These are phyloP conservation scores for Hemisphaericaspora subhashii DNA, from an alignment of 1,139 yeast genomes.

Conservation along the genomic window DNA sequence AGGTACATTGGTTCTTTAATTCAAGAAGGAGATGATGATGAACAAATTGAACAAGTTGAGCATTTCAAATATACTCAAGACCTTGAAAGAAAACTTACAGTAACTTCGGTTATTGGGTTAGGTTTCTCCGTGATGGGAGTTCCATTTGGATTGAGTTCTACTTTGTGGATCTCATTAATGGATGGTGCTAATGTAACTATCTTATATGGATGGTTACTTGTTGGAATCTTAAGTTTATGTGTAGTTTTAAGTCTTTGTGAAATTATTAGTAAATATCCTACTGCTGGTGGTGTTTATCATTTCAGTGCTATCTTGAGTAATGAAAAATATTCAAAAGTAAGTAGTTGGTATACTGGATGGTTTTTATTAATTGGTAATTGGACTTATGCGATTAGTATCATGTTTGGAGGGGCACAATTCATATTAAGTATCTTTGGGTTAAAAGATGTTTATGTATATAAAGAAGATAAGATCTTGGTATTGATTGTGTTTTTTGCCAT, in stretches of 20 bases:
- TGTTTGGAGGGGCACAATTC: slow-evolving; percentile 75
- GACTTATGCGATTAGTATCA: slow-evolving; percentile 71
- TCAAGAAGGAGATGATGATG: slow-evolving; percentile 33
- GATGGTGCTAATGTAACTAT: slow-evolving; percentile 77
- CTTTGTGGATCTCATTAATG: slow-evolving; percentile 64
- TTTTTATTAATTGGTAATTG: slow-evolving; percentile 69
- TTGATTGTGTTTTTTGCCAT: slow-evolving; percentile 55
- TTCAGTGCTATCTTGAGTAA: slow-evolving; percentile 70
- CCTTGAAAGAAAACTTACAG: slow-evolving; percentile 62
- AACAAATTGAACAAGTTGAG: slow-evolving; percentile 59
- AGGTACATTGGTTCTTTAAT: slow-evolving; percentile 22
- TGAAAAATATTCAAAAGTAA: slow-evolving; percentile 50
- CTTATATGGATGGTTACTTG: slow-evolving; percentile 67
- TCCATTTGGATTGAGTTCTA: slow-evolving; percentile 71
- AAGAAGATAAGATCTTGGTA: slow-evolving; percentile 56
- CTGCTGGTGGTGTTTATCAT: slow-evolving; percentile 74
- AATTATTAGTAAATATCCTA: slow-evolving; percentile 71
- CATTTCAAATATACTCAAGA: slow-evolving; percentile 73
- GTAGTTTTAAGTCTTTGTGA: slow-evolving; percentile 71
- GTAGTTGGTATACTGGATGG: slow-evolving; percentile 82
- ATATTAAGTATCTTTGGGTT: slow-evolving; percentile 65
- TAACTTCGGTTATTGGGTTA: slow-evolving; percentile 66
- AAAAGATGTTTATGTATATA: slow-evolving; percentile 51
- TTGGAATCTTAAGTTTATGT: slow-evolving; percentile 58
- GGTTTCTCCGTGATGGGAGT: slow-evolving; percentile 81